A percentile compares a stretch with the other conserved stretches of the same genome.
Evolutionary conservation across 495 filamentous ascomycete genomes (phyloP).

Genomic region (Wilcoxina mikolae): DNA sequence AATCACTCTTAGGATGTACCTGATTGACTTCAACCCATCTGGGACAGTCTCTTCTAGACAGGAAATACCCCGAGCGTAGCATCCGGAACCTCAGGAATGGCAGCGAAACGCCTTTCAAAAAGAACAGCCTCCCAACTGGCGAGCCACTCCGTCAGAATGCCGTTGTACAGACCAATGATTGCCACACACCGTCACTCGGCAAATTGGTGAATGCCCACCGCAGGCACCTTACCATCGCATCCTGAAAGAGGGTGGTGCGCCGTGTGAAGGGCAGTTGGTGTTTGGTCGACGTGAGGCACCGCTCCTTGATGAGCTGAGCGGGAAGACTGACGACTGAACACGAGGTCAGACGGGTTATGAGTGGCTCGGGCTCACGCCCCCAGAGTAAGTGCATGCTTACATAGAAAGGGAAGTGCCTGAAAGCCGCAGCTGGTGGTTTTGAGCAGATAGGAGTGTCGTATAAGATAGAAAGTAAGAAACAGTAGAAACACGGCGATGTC

Average conservation of each 20-base stretch:
- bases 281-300: constrained; percentile 36
- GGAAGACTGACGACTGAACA: constrained; percentile 43
- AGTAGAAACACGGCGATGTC: constrained; percentile 55
- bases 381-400: constrained; percentile 53
- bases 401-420: constrained; percentile 51
- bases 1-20: constrained; percentile 7
- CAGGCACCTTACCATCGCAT: constrained; percentile 56
- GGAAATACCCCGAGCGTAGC: constrained; percentile 50
- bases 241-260: constrained; percentile 52
- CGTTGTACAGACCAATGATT: not conserved
- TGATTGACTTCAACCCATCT: constrained; percentile 40
- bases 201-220: constrained; percentile 61
- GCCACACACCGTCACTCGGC: constrained; percentile 31
- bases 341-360: constrained; percentile 12
- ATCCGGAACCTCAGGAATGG: constrained; percentile 62
- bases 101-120: constrained; percentile 52
- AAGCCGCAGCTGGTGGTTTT: constrained; percentile 41
- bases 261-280: constrained; percentile 47
- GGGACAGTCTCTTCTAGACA: constrained; percentile 5
- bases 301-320: constrained; percentile 40
- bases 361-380: constrained; percentile 29
- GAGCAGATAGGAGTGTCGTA: constrained; percentile 44
- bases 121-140: constrained; percentile 56
- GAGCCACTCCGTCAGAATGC: not conserved
- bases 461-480: constrained; percentile 49